phyloP scores from a whole-genome alignment of 2,329 filamentous ascomycete genomes.

The Cercospora nicotianae region DNA sequence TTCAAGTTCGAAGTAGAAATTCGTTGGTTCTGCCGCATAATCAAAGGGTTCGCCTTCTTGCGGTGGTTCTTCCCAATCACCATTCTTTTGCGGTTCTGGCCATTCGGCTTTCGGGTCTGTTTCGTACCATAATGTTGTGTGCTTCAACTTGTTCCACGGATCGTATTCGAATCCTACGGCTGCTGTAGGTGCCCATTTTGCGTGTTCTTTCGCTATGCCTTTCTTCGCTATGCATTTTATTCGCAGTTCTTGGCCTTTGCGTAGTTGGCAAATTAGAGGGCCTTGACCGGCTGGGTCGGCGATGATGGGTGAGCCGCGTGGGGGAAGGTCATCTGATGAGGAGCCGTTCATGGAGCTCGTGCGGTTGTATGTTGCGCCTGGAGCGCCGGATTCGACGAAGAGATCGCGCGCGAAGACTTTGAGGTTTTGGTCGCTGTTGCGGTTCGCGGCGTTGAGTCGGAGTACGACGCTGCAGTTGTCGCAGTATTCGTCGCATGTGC shows the following conservation, averaged over 20 bases:
- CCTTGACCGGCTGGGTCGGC: conserved; percentile 79
- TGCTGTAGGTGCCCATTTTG: conserved; percentile 92
- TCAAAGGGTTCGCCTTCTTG: conserved; percentile 85
- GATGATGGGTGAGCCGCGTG: conserved; percentile 72
- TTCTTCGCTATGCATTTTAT: conserved; percentile 95
- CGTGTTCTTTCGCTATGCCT: conserved; percentile 97
- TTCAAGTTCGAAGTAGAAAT: conserved; percentile 93
- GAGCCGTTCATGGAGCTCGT: conserved; percentile 56
- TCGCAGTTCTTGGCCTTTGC: conserved; percentile 84
- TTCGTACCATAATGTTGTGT: conserved; percentile 95
- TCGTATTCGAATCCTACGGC: conserved; percentile 98
- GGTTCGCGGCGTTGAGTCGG: conserved; percentile 68
- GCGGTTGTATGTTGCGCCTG: conserved; percentile 74
- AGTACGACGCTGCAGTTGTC: conserved; percentile 86
- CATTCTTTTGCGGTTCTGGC: conserved; percentile 54
- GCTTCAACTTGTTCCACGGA: conserved; percentile 90
- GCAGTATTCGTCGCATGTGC: conserved; percentile 94
- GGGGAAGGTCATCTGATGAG: conserved; percentile 58
- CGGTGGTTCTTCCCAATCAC: conserved; percentile 73
- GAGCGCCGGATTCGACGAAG: conserved; percentile 57
- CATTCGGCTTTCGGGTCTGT: conserved; percentile 53
- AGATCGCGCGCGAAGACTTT: conserved; percentile 91
- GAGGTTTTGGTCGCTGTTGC: conserved; percentile 82
- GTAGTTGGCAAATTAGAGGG: conserved; percentile 83
- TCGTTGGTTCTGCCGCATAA: conserved; percentile 76